Evolutionary conservation across 768 basidiomycete species (phyloP).

Genomic region (Lentinula guzmanii): DNA sequence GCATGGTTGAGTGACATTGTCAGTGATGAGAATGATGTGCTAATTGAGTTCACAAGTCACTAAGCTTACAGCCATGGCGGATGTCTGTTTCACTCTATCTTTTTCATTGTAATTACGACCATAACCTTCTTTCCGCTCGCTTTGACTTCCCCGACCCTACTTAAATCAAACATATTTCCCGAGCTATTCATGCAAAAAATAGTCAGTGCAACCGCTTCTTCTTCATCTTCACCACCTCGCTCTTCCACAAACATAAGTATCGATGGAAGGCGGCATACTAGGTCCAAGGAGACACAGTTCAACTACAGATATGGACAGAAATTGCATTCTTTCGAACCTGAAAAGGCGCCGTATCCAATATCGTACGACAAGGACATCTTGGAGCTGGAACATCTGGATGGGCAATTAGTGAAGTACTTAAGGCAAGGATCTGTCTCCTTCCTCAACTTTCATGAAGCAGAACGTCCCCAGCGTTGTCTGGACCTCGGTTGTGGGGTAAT

Average conservation of each 20-base stretch:
- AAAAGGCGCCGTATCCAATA: slow-evolving; percentile 77
- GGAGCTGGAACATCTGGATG: slow-evolving; percentile 62
- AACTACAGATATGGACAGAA: slow-evolving; percentile 52
- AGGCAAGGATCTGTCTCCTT: slow-evolving; percentile 51
- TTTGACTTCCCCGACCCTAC: neutral
- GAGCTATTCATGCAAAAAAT: slow-evolving; percentile 13
- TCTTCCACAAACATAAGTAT: slow-evolving; percentile 17
- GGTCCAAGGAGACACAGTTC: slow-evolving; percentile 54
- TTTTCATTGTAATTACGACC: neutral
- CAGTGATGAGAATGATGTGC: neutral
- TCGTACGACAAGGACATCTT: slow-evolving; percentile 64
- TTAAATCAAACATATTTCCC: neutral
- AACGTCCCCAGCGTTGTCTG: slow-evolving; percentile 46
- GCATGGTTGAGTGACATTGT: neutral
- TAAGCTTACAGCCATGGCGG: neutral
- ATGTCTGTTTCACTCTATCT: neutral
- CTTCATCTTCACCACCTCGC: slow-evolving; percentile 18
- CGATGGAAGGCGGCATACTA: slow-evolving; percentile 30
- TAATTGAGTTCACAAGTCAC: neutral
- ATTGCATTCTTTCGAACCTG: slow-evolving; percentile 62
- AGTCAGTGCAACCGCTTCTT: slow-evolving; percentile 15
- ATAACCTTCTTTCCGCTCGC: neutral
- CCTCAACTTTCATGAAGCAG: slow-evolving; percentile 42
- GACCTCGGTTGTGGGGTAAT: slow-evolving; percentile 75
- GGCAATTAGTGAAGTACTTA: slow-evolving; percentile 40